Percentiles rank a stretch among this genome's conserved stretches.
These are phyloP conservation scores for Akanthomyces dipterigenus DNA, from an alignment of 2,329 filamentous ascomycete species.

Conservation along the genomic window DNA sequence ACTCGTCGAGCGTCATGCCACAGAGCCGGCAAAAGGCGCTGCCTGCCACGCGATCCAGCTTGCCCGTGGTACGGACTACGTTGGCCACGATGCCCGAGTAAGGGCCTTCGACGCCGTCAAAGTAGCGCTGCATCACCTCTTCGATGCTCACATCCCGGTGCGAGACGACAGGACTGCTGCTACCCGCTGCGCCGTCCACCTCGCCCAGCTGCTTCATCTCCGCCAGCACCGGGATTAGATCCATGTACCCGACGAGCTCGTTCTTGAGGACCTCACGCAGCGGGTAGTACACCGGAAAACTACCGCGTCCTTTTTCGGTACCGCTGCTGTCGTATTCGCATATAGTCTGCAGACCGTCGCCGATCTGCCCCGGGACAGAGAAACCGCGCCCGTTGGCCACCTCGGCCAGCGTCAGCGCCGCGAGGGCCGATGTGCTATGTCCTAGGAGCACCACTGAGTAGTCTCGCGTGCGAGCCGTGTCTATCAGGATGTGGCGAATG, in stretches of 20 bases:
- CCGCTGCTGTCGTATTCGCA: conserved; percentile 24
- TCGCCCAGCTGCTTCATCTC: conserved; percentile 38
- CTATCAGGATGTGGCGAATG: conserved; percentile 63
- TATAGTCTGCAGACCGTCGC: conserved; percentile 56
- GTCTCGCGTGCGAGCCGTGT: conserved; percentile 49
- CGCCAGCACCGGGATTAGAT: conserved; percentile 45
- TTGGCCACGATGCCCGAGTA: conserved; percentile 93
- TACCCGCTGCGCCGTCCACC: conserved; percentile 17
- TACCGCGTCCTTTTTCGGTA: conserved; percentile 16
- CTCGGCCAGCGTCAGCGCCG: conserved; percentile 77
- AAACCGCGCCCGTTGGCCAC: conserved; percentile 88
- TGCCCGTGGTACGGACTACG: conserved; percentile 85
- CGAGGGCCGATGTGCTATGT: conserved; percentile 80
- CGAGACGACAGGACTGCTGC: conserved; percentile 42
- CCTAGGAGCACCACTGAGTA: conserved; percentile 75
- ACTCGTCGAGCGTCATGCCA: conserved; percentile 56
- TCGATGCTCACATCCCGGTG: conserved; percentile 82
- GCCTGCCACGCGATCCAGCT: conserved; percentile 50
- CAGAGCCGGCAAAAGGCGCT: conserved; percentile 58
- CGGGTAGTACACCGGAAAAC: conserved; percentile 62
- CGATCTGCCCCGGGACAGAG: conserved; percentile 72
- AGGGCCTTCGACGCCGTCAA: conserved; percentile 69
- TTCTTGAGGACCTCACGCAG: conserved; percentile 77
- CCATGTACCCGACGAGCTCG: conserved; percentile 65
- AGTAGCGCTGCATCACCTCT: conserved; percentile 83